phyloP scores from a whole-genome alignment of 208 protist genomes.

The Histomonas meleagridis region DNA sequence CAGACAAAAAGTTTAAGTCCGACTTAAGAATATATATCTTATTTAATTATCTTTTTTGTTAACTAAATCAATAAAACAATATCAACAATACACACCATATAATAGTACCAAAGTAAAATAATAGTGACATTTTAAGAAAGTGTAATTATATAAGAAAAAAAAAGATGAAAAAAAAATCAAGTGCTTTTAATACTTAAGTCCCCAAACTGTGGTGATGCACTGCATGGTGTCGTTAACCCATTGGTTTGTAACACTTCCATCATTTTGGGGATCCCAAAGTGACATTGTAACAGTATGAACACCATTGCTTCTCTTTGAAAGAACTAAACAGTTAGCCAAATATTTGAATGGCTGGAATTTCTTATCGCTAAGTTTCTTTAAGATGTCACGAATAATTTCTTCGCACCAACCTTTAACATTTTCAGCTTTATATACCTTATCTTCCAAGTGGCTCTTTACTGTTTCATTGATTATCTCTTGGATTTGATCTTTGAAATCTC shows the following conservation, averaged over 20 bases:
- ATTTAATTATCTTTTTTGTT: too few relatives aligned
- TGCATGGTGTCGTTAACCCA: not conserved
- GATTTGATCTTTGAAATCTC: not conserved
- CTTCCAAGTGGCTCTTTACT: not conserved
- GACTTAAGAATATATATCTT: too few relatives aligned
- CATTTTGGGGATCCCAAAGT: conserved; percentile 33
- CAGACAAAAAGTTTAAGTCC: too few relatives aligned
- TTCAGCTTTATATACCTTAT: not conserved
- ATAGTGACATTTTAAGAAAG: too few relatives aligned
- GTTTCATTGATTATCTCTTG: not conserved
- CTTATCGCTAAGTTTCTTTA: not conserved
- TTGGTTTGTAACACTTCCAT: not conserved
- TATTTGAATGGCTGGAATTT: conserved; percentile 37
- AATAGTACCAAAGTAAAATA: too few relatives aligned
- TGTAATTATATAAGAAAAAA: too few relatives aligned
- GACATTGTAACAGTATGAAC: conserved; percentile 35
- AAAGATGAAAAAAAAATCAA: too few relatives aligned
- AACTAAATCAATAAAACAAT: too few relatives aligned
- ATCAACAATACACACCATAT: too few relatives aligned
- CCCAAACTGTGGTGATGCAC: conserved; percentile 32
- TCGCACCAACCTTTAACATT: not conserved
- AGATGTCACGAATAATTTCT: conserved; percentile 24
- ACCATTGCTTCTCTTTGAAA: conserved; percentile 16
- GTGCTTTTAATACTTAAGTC: conserved; percentile 33
- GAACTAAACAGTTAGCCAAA: conserved; percentile 5